Evolutionary conservation across 2,329 filamentous ascomycete species (phyloP).

Genomic region (Emergomyces pasteurianus): DNA sequence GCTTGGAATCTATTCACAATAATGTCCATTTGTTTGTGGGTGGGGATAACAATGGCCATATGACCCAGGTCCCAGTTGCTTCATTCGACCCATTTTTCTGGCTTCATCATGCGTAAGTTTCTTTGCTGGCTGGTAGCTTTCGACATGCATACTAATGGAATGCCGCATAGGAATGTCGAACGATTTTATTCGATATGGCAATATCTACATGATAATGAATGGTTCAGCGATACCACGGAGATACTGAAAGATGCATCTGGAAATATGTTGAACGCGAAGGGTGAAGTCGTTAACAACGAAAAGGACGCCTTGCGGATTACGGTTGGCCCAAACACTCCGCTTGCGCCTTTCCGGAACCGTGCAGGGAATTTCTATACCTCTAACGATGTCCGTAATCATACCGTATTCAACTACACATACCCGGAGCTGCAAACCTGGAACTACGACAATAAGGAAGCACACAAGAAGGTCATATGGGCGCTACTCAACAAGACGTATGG

Average conservation of each 20-base stretch:
- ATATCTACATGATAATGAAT: neutral
- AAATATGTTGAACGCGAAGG: neutral
- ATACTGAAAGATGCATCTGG: neutral
- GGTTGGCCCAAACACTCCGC: neutral
- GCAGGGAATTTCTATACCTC: neutral
- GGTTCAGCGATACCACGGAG: neutral
- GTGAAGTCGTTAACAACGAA: neutral
- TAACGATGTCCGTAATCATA: neutral
- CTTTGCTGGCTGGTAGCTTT: neutral
- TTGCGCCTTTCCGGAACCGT: neutral
- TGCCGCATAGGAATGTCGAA: neutral
- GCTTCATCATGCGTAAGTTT: conserved; percentile 46
- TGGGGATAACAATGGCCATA: conserved; percentile 46
- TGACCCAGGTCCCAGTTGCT: conserved; percentile 57
- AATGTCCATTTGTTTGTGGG: conserved; percentile 43
- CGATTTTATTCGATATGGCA: conserved; percentile 2
- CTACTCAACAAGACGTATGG: neutral
- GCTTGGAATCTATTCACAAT: conserved; percentile 36
- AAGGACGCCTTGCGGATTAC: neutral
- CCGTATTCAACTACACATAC: conserved; percentile 1
- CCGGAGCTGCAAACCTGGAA: conserved; percentile 1
- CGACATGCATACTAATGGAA: neutral
- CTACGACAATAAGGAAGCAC: neutral
- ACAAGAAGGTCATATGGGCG: neutral
- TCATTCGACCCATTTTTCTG: conserved; percentile 71